Evolutionary conservation across 495 filamentous ascomycete species (phyloP), one percentile per base, ranked within the genome.

Genomic region (Penicillium flavigenum): DNA sequence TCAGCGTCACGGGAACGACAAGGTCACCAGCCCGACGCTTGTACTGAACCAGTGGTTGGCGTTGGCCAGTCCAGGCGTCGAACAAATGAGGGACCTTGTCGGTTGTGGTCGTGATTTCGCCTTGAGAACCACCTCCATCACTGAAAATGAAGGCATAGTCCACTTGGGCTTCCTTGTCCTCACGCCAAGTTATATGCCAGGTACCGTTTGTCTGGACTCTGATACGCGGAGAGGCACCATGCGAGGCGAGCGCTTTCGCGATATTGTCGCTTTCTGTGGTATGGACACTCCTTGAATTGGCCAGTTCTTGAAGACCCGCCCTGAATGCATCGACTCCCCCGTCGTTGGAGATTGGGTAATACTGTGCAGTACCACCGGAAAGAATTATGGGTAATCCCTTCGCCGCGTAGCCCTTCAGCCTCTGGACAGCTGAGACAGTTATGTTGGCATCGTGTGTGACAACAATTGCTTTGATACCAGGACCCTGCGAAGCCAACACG

Each of bases 381-480:
- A 54, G 44, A 8, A 45, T 66, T 2, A 79, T 69, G 1, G 58
- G 58, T 6, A 83, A 67, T 1, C 79, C 79, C 0, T 59, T 62
- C 3, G 58, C 14, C 20, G 43, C 43, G 11, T 24, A 46, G 22
- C 24, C 20, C 11, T 46, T 19, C 10, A 81, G 1, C 20, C 14
- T 46, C 14, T 4, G 26, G 14, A 46, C 5, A 14, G 22, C 43
- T 22, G 22, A 19, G 8, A 46, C 19, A 0, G 76, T 79, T 2
- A 80, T 60, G 27, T 69, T 74, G 36, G 69, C 65, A 31, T 76
- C 69, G 10, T 58, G 65, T 2, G 69, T 62, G 27, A 82, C 47
- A 9, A 83, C 64, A 12, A 83, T 44, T 0, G 78, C 79, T 44
- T 76, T 75, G 63, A 73, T 81, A 8, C 62, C 69, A 4, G 72